Conservation (phyloP, 345 rosid genomes). For the Orychophragmus violaceus region DNA sequence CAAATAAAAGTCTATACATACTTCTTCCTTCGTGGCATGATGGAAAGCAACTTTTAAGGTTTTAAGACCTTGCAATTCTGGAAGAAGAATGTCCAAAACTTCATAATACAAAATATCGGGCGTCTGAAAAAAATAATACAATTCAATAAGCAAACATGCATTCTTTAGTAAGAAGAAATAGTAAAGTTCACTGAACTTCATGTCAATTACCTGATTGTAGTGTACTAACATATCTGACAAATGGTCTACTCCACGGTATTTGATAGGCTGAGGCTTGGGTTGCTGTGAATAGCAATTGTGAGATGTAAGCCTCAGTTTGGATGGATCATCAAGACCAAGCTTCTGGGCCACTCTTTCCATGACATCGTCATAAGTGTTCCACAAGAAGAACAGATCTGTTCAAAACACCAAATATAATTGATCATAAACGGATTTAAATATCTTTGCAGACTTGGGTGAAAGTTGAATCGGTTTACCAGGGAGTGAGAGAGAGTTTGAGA, state of each 20-base stretch:
- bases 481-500: slow-evolving; percentile 63
- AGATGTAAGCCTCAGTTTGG: no score
- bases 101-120: slow-evolving; percentile 90
- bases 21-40: no score
- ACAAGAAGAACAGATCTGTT: slow-evolving; percentile 62
- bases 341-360: slow-evolving; percentile 79
- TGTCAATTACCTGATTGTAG: slow-evolving; percentile 65
- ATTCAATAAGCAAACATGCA: slow-evolving; percentile 20
- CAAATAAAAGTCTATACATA: neutral
- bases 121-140: slow-evolving; percentile 44
- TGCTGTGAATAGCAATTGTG: no score
- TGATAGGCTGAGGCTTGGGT: no score
- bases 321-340: no score
- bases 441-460: slow-evolving; percentile 1
- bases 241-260: no score
- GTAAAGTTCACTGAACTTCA: neutral
- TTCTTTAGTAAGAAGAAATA: slow-evolving; percentile 6
- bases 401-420: neutral
- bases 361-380: slow-evolving; percentile 89
- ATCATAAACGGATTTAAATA: neutral
- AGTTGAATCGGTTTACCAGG: slow-evolving; percentile 51
- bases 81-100: slow-evolving; percentile 91
- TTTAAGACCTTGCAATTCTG: no score
- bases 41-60: no score
- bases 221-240: slow-evolving; percentile 87